Base-by-base conservation (phyloP, 441 rosid species). In the Pelargonium cotyledonis region DNA sequence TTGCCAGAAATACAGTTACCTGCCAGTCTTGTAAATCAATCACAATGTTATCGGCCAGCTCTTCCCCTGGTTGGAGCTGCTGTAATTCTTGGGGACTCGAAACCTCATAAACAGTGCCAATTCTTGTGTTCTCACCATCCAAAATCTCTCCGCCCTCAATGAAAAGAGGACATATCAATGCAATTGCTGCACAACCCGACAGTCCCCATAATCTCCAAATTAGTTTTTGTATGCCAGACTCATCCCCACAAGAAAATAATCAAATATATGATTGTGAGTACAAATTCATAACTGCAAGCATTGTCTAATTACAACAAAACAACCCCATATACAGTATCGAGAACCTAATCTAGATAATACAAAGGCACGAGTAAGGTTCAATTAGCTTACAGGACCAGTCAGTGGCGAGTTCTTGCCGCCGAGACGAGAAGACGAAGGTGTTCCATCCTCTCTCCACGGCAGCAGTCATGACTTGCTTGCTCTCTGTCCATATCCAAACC, bases 401-500 rank as follows among this genome's bases (percentile, higher is more conserved):
- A 55, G 41, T 23, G 1, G 88, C 90, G 68, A 90, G 90, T 62
- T 81, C 51, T 58, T 68, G 81, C 73, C 70, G 75, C 29, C 75
- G 65, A 10, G 82, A 70, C 40, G 80, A 65, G 83, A 88, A 90
- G 51, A 90, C 0, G 79, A 92, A 84, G 18, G 92, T 90, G 78
- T 80, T 90, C 96, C 96, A 92, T 4, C 96, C 98, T 73, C 95
- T 84, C 80, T 90, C 95, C 8, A 92, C 95, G 12, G 96, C 87
- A 73, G 84, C 81, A 12, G 91, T 83, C 94, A 90, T 89, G 5
- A 90, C 94, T 49, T 85, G 80, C 80, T 88, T 87, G 75, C 74
- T 83, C 75, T 85, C 81, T 12, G 89, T 92, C 91, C 95, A 90
- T 64, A 90, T 77, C 96, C 96, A 92, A 41, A 90, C 91, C 74